Evolutionary conservation across 805 yeast species (phyloP).

Genomic region (Kodamaea fukazawae): DNA sequence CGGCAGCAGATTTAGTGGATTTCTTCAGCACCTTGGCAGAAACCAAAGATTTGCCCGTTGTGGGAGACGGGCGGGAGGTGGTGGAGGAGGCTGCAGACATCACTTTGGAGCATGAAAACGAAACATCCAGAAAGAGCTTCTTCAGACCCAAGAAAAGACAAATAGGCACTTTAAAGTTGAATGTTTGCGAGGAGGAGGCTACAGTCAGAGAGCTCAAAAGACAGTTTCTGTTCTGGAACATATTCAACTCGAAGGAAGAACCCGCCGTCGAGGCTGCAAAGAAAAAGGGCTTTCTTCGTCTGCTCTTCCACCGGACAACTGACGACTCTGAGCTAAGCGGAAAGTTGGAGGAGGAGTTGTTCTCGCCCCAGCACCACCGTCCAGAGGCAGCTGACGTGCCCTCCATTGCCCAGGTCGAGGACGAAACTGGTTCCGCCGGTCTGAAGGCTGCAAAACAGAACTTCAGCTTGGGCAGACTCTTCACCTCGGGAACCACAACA

Average conservation of each 20-base stretch:
- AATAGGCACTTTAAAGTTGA: conserved; percentile 11
- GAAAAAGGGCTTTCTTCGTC: too few relatives aligned
- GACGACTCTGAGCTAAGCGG: too few relatives aligned
- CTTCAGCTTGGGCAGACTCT: conserved; percentile 1
- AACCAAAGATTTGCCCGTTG: not conserved
- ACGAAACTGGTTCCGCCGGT: not conserved
- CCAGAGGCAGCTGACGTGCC: conserved; percentile 21
- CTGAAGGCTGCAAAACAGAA: not conserved
- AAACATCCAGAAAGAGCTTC: too few relatives aligned
- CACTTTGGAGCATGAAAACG: too few relatives aligned
- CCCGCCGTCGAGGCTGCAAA: too few relatives aligned
- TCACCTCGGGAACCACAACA: not conserved
- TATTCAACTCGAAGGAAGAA: too few relatives aligned
- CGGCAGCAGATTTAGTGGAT: too few relatives aligned
- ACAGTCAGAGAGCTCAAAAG: not conserved
- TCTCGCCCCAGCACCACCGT: conserved; percentile 27
- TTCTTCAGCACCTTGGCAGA: conserved; percentile 1
- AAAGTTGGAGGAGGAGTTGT: conserved; percentile 21
- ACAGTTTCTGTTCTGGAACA: conserved; percentile 2
- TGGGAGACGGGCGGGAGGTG: too few relatives aligned
- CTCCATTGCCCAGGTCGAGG: conserved; percentile 14
- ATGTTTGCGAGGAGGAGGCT: not conserved
- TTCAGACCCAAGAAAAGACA: conserved; percentile 12
- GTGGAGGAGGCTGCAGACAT: too few relatives aligned
- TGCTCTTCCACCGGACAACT: too few relatives aligned